These are phyloP conservation scores for Trichoderma sp. DNA, from an alignment of 2,329 filamentous ascomycete genomes.

Conservation along the genomic window DNA sequence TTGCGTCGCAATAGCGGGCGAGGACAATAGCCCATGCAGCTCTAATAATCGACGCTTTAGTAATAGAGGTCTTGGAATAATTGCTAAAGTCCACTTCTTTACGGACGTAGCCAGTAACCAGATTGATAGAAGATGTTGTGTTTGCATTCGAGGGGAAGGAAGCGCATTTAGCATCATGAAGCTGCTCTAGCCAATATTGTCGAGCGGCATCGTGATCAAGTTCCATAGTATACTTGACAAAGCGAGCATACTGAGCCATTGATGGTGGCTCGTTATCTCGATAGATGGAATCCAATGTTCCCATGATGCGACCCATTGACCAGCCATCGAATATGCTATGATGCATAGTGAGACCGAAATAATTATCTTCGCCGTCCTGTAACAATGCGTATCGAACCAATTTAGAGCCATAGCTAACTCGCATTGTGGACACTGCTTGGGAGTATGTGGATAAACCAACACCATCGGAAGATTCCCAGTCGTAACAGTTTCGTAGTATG, in stretches of 20 bases:
- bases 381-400: slow-evolving; percentile 4
- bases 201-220: background rate
- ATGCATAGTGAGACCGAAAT: slow-evolving; percentile 1
- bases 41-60: slow-evolving; percentile 24
- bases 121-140: background rate
- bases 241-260: background rate
- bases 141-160: background rate
- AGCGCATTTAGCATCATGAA: background rate
- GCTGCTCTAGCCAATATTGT: background rate
- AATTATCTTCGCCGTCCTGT: background rate
- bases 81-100: background rate
- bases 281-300: background rate
- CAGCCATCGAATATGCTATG: slow-evolving; percentile 19
- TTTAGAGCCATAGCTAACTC: background rate
- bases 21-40: slow-evolving; percentile 29
- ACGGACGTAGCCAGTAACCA: background rate
- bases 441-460: background rate
- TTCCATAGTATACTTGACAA: slow-evolving; percentile 4
- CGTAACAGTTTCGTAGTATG: background rate
- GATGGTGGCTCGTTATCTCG: slow-evolving; percentile 19
- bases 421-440: background rate
- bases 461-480: background rate
- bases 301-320: slow-evolving; percentile 2
- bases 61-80: background rate
- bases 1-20: slow-evolving; percentile 17